phyloP scores from a whole-genome alignment of 2,329 filamentous ascomycete species.

The Cytospora paraplurivora region DNA sequence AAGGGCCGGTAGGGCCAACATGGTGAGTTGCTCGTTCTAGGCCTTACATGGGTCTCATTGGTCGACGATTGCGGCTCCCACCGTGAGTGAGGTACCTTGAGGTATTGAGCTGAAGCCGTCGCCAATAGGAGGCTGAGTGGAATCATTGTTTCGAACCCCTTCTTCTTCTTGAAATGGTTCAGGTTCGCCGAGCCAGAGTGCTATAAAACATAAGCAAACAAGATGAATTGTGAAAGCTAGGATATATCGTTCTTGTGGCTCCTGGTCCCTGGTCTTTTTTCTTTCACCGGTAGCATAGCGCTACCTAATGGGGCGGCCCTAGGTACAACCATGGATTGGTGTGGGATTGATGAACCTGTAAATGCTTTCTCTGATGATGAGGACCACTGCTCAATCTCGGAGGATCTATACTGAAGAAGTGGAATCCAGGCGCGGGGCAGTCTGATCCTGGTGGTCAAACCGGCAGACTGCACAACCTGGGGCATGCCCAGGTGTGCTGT shows the following conservation, averaged over 20 bases:
- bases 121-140: conserved; percentile 13
- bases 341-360: conserved; percentile 9
- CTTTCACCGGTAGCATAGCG: neutral
- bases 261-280: neutral
- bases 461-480: neutral
- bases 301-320: too few species aligned
- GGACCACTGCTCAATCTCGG: conserved; percentile 12
- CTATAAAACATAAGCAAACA: neutral
- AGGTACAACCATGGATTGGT: conserved; percentile 8
- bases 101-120: conserved; percentile 17
- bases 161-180: conserved; percentile 6
- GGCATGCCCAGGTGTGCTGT: too few species aligned
- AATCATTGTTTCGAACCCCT: conserved; percentile 10
- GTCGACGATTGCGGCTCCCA: conserved; percentile 36
- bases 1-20: conserved; percentile 45
- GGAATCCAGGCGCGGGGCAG: conserved; percentile 16
- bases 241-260: neutral
- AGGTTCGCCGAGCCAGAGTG: neutral
- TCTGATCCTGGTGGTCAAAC: neutral
- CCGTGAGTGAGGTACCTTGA: conserved; percentile 16
- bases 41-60: conserved; percentile 33
- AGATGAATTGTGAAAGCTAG: neutral
- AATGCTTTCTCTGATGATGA: neutral
- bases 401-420: conserved; percentile 21
- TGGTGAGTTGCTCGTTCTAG: conserved; percentile 32